These are phyloP conservation scores for Boletus tomentosulus DNA, from an alignment of 768 basidiomycete genomes.

Conservation along the genomic window DNA sequence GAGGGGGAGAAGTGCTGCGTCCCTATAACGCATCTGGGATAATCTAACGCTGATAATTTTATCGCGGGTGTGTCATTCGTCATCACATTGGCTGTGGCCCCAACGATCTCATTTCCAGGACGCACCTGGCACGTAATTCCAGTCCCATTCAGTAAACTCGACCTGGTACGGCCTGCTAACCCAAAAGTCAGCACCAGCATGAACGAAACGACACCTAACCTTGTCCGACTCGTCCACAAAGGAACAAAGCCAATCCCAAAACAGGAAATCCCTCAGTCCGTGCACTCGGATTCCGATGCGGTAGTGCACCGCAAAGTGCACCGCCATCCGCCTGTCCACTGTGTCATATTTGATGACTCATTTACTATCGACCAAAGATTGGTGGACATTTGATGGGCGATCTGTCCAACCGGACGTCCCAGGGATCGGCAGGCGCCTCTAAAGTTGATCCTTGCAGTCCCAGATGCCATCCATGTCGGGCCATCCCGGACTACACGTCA, in stretches of 20 bases:
- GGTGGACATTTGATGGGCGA: no score
- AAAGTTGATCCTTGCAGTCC: not conserved
- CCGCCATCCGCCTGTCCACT: not conserved
- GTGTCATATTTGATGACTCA: not conserved
- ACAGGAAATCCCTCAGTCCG: conserved; percentile 1
- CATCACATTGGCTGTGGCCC: conserved; percentile 9
- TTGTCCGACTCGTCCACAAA: not conserved
- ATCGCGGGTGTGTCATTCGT: conserved; percentile 14
- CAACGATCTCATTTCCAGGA: not conserved
- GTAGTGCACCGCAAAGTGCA: not conserved
- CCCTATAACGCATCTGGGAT: conserved; percentile 15
- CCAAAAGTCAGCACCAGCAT: not conserved
- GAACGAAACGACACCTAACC: not conserved
- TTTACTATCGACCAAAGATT: no score
- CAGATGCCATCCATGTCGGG: not conserved
- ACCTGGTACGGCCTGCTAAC: not conserved
- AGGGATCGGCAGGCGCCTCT: not conserved
- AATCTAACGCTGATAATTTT: conserved; percentile 7
- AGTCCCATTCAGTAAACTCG: not conserved
- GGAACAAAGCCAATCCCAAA: conserved; percentile 15
- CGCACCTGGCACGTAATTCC: not conserved
- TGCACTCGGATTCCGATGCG: not conserved
- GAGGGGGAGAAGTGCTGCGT: not conserved
- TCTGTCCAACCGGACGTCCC: no score
- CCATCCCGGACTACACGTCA: not conserved